phyloP scores from a whole-genome alignment of 139 green algal genomes.

The Haematococcus sp. region DNA sequence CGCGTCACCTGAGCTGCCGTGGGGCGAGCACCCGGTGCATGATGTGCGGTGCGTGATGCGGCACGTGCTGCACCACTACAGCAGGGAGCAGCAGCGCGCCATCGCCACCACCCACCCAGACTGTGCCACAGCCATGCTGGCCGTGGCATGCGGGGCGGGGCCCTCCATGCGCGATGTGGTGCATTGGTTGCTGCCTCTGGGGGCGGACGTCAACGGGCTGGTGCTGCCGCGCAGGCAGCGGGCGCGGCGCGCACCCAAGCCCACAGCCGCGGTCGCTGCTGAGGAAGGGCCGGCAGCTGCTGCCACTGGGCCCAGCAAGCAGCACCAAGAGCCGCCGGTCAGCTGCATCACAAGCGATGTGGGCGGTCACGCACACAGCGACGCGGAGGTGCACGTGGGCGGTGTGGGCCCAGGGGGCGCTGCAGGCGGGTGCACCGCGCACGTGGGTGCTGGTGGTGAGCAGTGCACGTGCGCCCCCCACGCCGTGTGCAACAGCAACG shows the following conservation, averaged over 20 bases:
- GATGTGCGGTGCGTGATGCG: background rate
- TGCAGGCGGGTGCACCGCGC: no score
- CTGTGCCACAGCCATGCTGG: slow-evolving; percentile 4
- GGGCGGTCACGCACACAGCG: no score
- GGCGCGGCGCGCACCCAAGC: no score
- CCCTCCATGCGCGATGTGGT: background rate
- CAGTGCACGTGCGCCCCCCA: no score
- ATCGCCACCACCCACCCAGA: background rate
- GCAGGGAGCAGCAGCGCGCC: background rate
- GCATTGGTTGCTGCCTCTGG: background rate
- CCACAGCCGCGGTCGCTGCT: background rate
- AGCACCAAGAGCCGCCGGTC: background rate
- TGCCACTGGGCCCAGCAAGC: background rate
- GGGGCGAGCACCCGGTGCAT: background rate
- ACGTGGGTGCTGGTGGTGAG: no score
- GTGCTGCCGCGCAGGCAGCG: background rate
- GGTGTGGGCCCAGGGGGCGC: no score
- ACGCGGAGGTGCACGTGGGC: no score
- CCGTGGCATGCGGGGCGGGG: background rate
- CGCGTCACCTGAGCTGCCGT: background rate
- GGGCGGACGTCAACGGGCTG: background rate
- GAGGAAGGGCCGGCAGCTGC: background rate
- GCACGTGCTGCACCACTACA: background rate
- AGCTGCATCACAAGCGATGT: no score
- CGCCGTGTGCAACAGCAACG: no score